A percentile compares a stretch with the other conserved stretches of the same genome.
phyloP scores from a whole-genome alignment of 2,329 filamentous ascomycete genomes.

The Microdochium trichocladiopsis region DNA sequence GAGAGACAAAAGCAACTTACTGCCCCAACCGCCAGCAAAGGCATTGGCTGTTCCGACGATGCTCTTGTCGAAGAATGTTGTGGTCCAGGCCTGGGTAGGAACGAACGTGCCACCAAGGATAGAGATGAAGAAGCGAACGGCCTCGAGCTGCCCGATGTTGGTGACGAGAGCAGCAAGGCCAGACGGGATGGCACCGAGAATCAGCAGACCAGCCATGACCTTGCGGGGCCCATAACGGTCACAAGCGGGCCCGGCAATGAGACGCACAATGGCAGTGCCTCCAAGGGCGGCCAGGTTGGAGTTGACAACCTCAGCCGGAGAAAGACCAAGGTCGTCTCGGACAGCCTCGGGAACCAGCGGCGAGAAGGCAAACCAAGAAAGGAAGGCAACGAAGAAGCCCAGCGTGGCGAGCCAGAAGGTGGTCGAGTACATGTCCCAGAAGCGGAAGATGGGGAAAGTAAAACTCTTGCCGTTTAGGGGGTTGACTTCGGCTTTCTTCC shows the following conservation, averaged over 20 bases:
- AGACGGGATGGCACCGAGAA: conserved; percentile 73
- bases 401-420: conserved; percentile 90
- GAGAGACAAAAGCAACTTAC: background rate
- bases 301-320: conserved; percentile 67
- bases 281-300: conserved; percentile 82
- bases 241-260: conserved; percentile 75
- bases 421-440: conserved; percentile 70
- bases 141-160: conserved; percentile 59
- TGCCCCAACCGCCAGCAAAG: conserved; percentile 77
- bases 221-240: conserved; percentile 75
- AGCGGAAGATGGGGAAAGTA: conserved; percentile 73
- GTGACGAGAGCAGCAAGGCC: conserved; percentile 74
- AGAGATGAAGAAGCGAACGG: conserved; percentile 72
- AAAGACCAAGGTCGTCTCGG: conserved; percentile 68
- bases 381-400: conserved; percentile 75
- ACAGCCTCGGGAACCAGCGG: conserved; percentile 76
- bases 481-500: conserved; percentile 64
- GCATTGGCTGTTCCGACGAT: conserved; percentile 85
- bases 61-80: conserved; percentile 89
- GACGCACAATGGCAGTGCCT: conserved; percentile 69
- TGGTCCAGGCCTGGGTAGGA: conserved; percentile 88
- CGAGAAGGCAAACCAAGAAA: conserved; percentile 62
- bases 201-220: conserved; percentile 72
- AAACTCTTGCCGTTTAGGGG: conserved; percentile 78
- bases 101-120: conserved; percentile 75